These are phyloP conservation scores for Psidium guajava DNA, from an alignment of 345 rosid genomes.

Conservation along the genomic window DNA sequence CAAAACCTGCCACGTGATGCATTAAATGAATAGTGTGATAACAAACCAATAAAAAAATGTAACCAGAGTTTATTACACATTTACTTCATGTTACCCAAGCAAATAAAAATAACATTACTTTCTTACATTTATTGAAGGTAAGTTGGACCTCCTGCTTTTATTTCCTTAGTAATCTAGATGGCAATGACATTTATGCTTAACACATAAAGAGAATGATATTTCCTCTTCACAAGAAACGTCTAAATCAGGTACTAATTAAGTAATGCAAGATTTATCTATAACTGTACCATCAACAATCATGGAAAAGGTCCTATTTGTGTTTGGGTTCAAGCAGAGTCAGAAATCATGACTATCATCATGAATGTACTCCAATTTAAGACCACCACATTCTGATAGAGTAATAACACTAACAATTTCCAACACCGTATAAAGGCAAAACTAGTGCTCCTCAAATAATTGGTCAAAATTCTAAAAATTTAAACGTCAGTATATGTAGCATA, in stretches of 20 bases:
- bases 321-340: neutral
- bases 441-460: neutral
- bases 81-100: neutral
- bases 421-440: neutral
- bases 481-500: neutral
- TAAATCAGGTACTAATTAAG: neutral
- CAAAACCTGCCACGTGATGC: constrained; percentile 44
- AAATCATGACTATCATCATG: neutral
- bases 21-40: neutral
- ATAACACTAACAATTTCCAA: neutral
- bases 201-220: neutral
- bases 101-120: neutral
- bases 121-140: neutral
- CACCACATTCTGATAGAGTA: neutral
- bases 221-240: neutral
- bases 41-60: neutral
- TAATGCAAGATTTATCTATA: neutral
- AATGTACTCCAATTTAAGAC: neutral
- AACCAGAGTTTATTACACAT: neutral
- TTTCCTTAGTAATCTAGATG: neutral
- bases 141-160: neutral
- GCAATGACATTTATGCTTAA: neutral
- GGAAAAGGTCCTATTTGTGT: neutral
- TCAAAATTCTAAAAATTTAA: neutral
- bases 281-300: neutral